A percentile compares a stretch with the other conserved stretches of the same genome.
Evolutionary conservation across 73 alveolate genomes (phyloP).

Genomic region (Paramecium pentaurelia): DNA sequence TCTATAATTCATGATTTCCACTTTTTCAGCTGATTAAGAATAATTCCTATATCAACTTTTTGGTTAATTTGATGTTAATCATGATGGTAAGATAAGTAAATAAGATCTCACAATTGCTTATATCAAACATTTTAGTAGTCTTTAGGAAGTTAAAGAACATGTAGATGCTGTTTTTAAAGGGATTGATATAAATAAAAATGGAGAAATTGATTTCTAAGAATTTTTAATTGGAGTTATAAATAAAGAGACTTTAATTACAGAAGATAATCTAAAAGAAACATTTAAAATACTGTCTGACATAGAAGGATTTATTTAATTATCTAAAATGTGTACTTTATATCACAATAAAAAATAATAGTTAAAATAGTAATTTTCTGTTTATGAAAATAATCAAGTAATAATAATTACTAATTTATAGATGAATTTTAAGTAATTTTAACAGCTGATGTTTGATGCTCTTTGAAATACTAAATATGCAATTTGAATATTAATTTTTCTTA

Average conservation of each 20-base stretch:
- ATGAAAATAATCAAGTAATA: not conserved
- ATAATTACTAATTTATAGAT: not conserved
- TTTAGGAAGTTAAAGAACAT: not conserved
- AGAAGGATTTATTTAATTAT: not conserved
- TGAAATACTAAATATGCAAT: not conserved
- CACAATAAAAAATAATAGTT: not conserved
- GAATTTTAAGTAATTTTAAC: not conserved
- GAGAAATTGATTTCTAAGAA: conserved; percentile 20
- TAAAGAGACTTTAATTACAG: not conserved
- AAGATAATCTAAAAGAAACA: not conserved
- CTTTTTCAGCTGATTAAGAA: not conserved
- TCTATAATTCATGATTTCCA: not conserved
- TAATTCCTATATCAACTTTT: not conserved
- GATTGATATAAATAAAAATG: not conserved
- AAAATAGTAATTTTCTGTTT: not conserved
- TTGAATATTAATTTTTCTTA: not conserved
- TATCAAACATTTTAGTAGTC: not conserved
- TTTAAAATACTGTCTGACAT: not conserved
- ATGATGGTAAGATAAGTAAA: not conserved
- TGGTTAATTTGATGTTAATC: not conserved
- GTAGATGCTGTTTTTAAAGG: not conserved
- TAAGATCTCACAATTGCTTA: not conserved
- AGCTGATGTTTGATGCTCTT: not conserved
- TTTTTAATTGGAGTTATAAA: not conserved
- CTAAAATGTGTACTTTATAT: not conserved